These are phyloP conservation scores for Cucumis hystrix DNA, from an alignment of 306 rosid species.

Conservation along the genomic window DNA sequence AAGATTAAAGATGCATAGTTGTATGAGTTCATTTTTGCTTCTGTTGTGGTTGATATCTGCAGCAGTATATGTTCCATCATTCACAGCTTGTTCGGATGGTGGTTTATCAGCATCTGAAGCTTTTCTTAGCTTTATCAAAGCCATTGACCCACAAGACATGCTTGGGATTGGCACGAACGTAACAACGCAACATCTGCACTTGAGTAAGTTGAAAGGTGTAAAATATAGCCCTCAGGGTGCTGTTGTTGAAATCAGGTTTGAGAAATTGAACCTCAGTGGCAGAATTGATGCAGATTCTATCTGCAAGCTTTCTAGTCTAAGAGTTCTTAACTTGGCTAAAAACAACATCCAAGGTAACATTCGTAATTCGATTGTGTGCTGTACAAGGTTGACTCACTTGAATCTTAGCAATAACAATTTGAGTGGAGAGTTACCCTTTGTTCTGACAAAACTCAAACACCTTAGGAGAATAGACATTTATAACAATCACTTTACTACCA, in stretches of 20 bases:
- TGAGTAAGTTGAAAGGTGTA: constrained; percentile 18
- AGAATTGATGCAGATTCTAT: constrained; percentile 23
- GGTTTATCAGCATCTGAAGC: constrained; percentile 17
- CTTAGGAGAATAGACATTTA: constrained; percentile 42
- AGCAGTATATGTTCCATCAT: constrained; percentile 3
- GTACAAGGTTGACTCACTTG: constrained; percentile 33
- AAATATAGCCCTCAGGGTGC: constrained; percentile 12
- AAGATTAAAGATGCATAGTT: constrained; percentile 14
- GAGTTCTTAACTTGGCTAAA: constrained; percentile 24
- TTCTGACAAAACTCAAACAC: constrained; percentile 29
- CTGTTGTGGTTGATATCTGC: constrained; percentile 12
- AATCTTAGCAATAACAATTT: constrained; percentile 39
- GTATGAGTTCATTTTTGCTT: constrained; percentile 7
- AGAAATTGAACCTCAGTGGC: constrained; percentile 22
- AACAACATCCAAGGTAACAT: constrained; percentile 22
- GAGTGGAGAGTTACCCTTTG: constrained; percentile 42
- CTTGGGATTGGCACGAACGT: constrained; percentile 3
- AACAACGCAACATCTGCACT: neutral
- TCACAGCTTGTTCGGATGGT: neutral
- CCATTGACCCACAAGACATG: constrained; percentile 20
- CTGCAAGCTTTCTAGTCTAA: constrained; percentile 22
- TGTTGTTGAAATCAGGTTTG: constrained; percentile 25
- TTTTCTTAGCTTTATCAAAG: constrained; percentile 17
- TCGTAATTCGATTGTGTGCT: constrained; percentile 23
- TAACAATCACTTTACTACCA: constrained; percentile 25